Conservation (phyloP, 768 basidiomycete species). For the Suillus subalutaceus region DNA sequence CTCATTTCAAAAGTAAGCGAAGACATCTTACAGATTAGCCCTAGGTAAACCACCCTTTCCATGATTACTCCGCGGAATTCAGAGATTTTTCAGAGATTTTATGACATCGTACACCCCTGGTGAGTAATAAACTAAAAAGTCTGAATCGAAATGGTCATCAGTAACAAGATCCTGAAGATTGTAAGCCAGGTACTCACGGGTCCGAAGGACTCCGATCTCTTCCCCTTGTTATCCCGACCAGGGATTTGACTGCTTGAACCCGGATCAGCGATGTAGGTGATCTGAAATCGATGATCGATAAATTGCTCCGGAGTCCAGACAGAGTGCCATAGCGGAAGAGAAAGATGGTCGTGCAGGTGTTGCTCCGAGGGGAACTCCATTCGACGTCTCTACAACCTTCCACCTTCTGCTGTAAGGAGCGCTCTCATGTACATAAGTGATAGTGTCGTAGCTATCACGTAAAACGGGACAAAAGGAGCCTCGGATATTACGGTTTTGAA, state of each 20-base stretch:
- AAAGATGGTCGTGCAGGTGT: neutral
- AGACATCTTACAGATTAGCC: neutral
- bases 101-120: neutral
- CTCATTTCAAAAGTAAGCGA: neutral
- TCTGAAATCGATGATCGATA: neutral
- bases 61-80: neutral
- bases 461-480: neutral
- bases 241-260: neutral
- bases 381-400: neutral
- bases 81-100: neutral
- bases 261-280: neutral
- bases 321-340: neutral
- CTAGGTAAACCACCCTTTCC: neutral
- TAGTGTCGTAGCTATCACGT: neutral
- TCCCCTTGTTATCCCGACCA: neutral
- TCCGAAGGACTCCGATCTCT: neutral
- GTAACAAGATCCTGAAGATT: neutral
- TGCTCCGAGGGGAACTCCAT: neutral
- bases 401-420: neutral
- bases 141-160: neutral
- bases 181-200: neutral
- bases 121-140: neutral
- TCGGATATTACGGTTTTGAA: neutral
- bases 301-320: neutral
- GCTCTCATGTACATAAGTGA: neutral